Conservation (phyloP, 2,329 filamentous ascomycete species). For the Penicillium nordicum region DNA sequence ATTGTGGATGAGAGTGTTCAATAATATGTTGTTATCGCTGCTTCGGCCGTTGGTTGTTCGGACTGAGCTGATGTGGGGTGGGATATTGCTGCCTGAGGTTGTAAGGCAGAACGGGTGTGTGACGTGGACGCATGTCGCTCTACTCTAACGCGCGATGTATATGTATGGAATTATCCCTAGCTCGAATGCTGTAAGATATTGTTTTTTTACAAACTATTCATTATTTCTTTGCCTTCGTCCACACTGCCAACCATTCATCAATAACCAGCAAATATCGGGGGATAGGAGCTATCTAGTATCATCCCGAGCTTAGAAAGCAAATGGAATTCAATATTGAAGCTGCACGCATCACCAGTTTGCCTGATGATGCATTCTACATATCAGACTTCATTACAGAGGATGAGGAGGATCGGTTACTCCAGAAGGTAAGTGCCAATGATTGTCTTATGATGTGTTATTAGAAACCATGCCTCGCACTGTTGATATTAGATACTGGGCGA, state of each 20-base stretch:
- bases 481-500: neutral
- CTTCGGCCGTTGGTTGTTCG: neutral
- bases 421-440: conserved; percentile 55
- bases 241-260: neutral
- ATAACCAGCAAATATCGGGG: too few species aligned
- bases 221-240: neutral
- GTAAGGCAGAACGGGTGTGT: conserved; percentile 1
- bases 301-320: neutral
- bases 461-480: neutral
- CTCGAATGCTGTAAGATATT: too few species aligned
- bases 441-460: neutral
- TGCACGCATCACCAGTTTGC: conserved; percentile 32
- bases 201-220: neutral
- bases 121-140: neutral
- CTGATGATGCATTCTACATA: conserved; percentile 70
- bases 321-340: conserved; percentile 27
- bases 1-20: conserved; percentile 22
- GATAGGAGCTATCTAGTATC: neutral
- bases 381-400: conserved; percentile 74
- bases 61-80: conserved; percentile 6
- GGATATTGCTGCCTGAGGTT: neutral
- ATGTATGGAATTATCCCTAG: neutral
- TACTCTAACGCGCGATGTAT: neutral
- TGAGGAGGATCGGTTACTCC: conserved; percentile 68
- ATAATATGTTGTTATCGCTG: neutral